phyloP scores from a whole-genome alignment of 495 filamentous ascomycete species.

The Annulohypoxylon bovei region DNA sequence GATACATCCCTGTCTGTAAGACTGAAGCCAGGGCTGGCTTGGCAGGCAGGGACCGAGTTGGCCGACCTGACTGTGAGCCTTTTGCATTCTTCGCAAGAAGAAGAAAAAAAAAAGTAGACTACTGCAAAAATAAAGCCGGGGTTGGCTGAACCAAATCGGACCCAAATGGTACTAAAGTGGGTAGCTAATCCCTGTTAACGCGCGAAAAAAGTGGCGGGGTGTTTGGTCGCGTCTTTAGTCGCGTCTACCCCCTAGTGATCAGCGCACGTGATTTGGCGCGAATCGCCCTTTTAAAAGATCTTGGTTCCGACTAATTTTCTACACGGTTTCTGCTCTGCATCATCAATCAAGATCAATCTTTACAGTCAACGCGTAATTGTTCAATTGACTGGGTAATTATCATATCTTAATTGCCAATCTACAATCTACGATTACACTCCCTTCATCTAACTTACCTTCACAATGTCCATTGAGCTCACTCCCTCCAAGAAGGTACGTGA shows the following conservation, averaged over 20 bases:
- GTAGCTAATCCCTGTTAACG: conserved; percentile 13
- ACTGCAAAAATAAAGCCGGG: neutral
- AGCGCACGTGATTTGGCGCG: conserved; percentile 45
- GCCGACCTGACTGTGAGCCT: conserved; percentile 3
- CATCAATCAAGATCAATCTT: conserved; percentile 28
- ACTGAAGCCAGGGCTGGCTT: conserved; percentile 30
- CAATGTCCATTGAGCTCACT: conserved; percentile 78
- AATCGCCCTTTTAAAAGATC: conserved; percentile 43
- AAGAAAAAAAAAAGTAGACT: neutral
- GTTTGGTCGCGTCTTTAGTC: conserved; percentile 14
- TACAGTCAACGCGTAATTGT: conserved; percentile 32
- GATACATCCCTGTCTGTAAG: conserved; percentile 30
- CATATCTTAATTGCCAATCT: conserved; percentile 19
- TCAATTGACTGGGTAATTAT: conserved; percentile 22
- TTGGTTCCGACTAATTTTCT: conserved; percentile 26
- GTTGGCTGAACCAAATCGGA: neutral
- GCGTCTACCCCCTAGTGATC: conserved; percentile 19
- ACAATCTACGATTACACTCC: conserved; percentile 19
- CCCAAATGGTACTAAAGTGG: neutral
- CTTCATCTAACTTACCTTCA: conserved; percentile 19
- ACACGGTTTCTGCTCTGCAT: conserved; percentile 38
- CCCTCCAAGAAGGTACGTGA: conserved; percentile 85
- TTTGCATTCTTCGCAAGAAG: conserved; percentile 21
- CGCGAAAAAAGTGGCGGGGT: conserved; percentile 42
- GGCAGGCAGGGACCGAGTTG: conserved; percentile 13